These are phyloP conservation scores for Leucogyrophana mollusca DNA, from an alignment of 768 basidiomycete genomes.

Conservation along the genomic window DNA sequence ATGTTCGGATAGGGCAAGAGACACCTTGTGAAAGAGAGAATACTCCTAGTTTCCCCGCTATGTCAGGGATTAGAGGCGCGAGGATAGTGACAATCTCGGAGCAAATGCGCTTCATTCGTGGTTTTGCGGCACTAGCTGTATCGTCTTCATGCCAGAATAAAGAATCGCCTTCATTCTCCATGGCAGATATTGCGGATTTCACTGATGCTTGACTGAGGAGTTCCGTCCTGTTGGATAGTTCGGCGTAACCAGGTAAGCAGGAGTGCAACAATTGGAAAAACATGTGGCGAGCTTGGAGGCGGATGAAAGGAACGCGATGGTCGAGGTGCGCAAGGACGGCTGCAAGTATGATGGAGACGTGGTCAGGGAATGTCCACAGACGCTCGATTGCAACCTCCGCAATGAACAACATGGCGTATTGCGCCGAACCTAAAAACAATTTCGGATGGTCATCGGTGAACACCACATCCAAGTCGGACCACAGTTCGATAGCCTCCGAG, in stretches of 20 bases:
- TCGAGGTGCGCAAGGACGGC: constrained; percentile 82
- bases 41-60: constrained; percentile 77
- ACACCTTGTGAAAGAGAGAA: constrained; percentile 84
- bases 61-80: constrained; percentile 63
- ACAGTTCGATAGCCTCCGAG: constrained; percentile 68
- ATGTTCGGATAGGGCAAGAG: constrained; percentile 79
- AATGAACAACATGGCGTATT: constrained; percentile 86
- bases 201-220: constrained; percentile 47
- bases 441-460: constrained; percentile 69
- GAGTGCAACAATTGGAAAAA: constrained; percentile 83
- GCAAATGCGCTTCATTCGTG: constrained; percentile 70
- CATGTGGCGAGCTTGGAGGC: constrained; percentile 70
- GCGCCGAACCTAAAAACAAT: constrained; percentile 73
- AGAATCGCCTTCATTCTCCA: constrained; percentile 58
- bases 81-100: constrained; percentile 65
- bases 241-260: constrained; percentile 77
- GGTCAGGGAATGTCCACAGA: constrained; percentile 69
- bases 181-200: constrained; percentile 46
- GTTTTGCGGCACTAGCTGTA: constrained; percentile 47
- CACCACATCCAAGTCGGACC: constrained; percentile 76
- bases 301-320: constrained; percentile 68
- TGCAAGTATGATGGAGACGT: constrained; percentile 76
- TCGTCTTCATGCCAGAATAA: constrained; percentile 78
- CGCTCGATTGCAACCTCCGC: constrained; percentile 74
- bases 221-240: constrained; percentile 57